These are phyloP conservation scores for Melastoma candidum DNA, from an alignment of 441 rosid genomes.

Conservation along the genomic window DNA sequence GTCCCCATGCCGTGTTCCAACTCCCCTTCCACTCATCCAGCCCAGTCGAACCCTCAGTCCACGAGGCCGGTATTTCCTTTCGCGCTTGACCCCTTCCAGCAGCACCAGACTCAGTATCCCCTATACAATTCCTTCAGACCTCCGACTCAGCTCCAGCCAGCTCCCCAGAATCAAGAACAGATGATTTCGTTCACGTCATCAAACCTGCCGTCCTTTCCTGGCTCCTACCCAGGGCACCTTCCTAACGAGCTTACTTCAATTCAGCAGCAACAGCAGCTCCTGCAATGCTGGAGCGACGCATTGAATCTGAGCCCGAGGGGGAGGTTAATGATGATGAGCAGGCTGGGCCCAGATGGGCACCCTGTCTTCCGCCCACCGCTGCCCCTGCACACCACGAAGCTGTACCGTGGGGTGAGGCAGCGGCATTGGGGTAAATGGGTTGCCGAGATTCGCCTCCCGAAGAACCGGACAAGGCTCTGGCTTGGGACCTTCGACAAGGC, in stretches of 20 bases:
- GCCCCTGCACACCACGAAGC: constrained; percentile 4
- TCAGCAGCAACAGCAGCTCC: constrained; percentile 8
- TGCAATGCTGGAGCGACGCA: constrained; percentile 6
- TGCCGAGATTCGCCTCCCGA: constrained; percentile 11
- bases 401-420: constrained; percentile 11
- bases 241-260: not conserved
- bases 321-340: not conserved
- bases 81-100: constrained; percentile 36
- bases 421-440: constrained; percentile 14
- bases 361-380: not conserved
- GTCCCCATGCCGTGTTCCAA: constrained; percentile 16
- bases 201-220: not conserved
- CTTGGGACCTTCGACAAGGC: constrained; percentile 13
- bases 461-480: constrained; percentile 8
- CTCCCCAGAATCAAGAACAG: constrained; percentile 3
- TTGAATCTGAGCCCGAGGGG: constrained; percentile 9
- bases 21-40: constrained; percentile 18
- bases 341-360: not conserved
- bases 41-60: constrained; percentile 22
- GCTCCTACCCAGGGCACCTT: not conserved
- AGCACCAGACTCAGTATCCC: constrained; percentile 23
- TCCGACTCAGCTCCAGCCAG: constrained; percentile 9
- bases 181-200: constrained; percentile 8
- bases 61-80: constrained; percentile 44
- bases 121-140: constrained; percentile 24